Evolutionary conservation across 208 protist species (phyloP).

Genomic region (Trypanosoma congolense): DNA sequence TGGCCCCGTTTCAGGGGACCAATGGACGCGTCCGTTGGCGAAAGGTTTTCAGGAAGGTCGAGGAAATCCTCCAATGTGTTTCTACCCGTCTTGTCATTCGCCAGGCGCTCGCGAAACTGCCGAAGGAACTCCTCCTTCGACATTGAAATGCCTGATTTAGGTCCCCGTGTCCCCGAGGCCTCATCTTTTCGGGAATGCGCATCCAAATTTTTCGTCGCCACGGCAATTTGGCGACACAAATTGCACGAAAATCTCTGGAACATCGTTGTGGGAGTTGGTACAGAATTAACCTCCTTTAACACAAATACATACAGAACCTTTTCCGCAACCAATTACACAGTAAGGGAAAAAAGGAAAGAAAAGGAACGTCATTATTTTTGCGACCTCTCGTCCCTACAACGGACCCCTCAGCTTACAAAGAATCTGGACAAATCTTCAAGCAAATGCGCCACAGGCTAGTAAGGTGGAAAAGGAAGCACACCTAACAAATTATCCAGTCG

Average conservation of each 20-base stretch:
- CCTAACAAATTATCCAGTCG: no score
- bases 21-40: conserved; percentile 55
- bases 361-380: no score
- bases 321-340: not conserved
- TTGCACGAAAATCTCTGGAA: conserved; percentile 17
- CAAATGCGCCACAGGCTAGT: no score
- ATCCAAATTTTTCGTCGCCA: conserved; percentile 13
- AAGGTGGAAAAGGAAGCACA: no score
- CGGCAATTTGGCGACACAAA: conserved; percentile 16
- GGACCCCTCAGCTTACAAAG: no score
- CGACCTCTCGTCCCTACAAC: no score
- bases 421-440: no score
- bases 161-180: not conserved
- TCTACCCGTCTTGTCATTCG: conserved; percentile 55
- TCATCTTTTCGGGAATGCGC: not conserved
- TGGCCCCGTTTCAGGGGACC: conserved; percentile 73
- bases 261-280: conserved; percentile 5
- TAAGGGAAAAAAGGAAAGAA: no score
- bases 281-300: conserved; percentile 2
- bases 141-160: conserved; percentile 12
- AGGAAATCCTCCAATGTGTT: conserved; percentile 77
- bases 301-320: not conserved
- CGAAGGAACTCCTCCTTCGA: conserved; percentile 73
- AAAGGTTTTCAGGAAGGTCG: conserved; percentile 61
- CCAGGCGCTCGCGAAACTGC: conserved; percentile 68